Conservation (phyloP, 164 flowering plant genomes). For the Annona squamosa region DNA sequence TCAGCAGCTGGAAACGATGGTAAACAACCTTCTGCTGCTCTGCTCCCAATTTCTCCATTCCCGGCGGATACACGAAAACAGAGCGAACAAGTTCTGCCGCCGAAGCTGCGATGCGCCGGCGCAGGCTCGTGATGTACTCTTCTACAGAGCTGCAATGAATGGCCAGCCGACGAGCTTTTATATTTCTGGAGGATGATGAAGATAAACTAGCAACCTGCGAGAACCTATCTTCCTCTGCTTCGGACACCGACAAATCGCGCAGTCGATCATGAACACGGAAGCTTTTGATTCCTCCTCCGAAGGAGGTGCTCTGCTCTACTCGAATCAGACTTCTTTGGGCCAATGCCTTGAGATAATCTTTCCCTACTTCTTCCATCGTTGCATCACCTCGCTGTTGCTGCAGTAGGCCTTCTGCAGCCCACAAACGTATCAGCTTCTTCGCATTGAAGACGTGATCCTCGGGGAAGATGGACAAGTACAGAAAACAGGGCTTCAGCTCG, state of each 20-base stretch:
- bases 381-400: neutral
- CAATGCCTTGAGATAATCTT: neutral
- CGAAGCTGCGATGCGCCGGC: too few relatives aligned
- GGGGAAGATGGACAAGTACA: neutral
- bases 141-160: neutral
- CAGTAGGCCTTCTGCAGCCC: conserved; percentile 3
- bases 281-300: neutral
- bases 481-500: neutral
- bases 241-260: neutral
- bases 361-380: neutral
- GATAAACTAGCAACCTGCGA: neutral
- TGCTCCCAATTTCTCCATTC: too few relatives aligned
- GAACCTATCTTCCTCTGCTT: neutral
- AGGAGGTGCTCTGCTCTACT: neutral
- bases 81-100: too few relatives aligned
- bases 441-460: neutral
- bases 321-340: neutral
- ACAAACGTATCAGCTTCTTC: neutral
- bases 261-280: neutral
- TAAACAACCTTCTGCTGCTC: neutral
- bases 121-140: neutral
- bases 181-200: neutral
- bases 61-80: too few relatives aligned
- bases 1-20: neutral
- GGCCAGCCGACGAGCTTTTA: neutral